phyloP scores from a whole-genome alignment of 441 rosid species.

The Theobroma grandiflorum region DNA sequence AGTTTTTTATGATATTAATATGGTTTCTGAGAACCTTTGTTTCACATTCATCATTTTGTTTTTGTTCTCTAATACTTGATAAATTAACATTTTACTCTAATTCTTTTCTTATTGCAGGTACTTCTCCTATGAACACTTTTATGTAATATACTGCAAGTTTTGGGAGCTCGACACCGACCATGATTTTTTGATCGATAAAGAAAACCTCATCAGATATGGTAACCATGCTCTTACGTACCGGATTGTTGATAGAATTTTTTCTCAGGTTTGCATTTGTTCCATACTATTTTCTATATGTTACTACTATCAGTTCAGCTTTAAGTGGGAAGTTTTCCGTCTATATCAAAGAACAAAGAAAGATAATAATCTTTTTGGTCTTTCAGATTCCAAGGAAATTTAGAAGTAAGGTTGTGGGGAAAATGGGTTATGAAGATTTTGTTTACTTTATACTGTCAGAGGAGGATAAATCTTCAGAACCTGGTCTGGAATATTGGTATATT shows the following conservation, averaged over 20 bases:
- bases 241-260: conserved; percentile 72
- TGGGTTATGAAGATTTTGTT: conserved; percentile 69
- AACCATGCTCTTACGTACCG: conserved; percentile 75
- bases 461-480: conserved; percentile 63
- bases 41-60: neutral
- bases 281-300: neutral
- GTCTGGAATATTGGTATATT: conserved; percentile 59
- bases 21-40: conserved; percentile 5
- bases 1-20: neutral
- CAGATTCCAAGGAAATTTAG: conserved; percentile 68
- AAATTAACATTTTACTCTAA: conserved; percentile 10
- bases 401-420: conserved; percentile 52
- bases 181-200: conserved; percentile 68
- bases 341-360: neutral
- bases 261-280: conserved; percentile 54
- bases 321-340: conserved; percentile 19
- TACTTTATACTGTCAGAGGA: conserved; percentile 64
- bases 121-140: conserved; percentile 79
- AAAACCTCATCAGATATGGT: conserved; percentile 70
- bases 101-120: conserved; percentile 47
- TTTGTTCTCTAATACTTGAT: neutral
- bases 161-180: conserved; percentile 76
- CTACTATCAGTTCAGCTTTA: conserved; percentile 8
- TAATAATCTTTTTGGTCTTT: conserved; percentile 22
- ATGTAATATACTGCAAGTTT: conserved; percentile 73